Evolutionary conservation across 176 grass and related monocot genomes (phyloP), one percentile per base, ranked within the genome.

Genomic region (Otatea glauca): DNA sequence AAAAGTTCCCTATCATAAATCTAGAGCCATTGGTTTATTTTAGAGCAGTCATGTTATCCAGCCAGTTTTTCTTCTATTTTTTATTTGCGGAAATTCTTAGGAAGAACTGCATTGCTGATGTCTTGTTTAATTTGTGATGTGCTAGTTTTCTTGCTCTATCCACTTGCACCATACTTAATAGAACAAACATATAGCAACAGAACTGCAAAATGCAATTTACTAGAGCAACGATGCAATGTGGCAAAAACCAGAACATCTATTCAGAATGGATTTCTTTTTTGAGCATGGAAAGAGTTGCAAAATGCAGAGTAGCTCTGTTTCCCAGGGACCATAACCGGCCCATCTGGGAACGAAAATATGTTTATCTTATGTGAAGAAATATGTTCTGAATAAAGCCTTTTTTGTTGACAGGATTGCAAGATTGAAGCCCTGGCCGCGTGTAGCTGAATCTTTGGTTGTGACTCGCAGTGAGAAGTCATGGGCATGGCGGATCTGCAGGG

Each of bases 391-490:
- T 20, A 72, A 34, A 32, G 0, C 42, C 1, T 23, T 18, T 64
- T 80, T 66, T 77, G 23, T 24, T 51, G 70, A 32, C 75, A 84
- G 89, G 75, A 70, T 75, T 68, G 32, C 32, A 84, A 84, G 75
- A 84, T 58, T 60, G 42, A 79, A 83, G 44, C 34, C 23, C 85
- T 42, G 60, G 50, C 13, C 21, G 0, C 13, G 62, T 48, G 12
- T 13, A 69, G 35, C 75, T 78, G 83, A 83, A 87, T 69, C 75
- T 51, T 43, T 70, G 80, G 59, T 83, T 79, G 80, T 43, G 80
- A 55, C 39, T 75, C 42, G 65, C 80, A 45, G 17, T 17, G 63
- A 23, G 42, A 84, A 68, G 35, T 11, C 80, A 75, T 37, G 6
- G 23, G 32, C 9, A 21, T 0, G 9, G 51, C 51, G 41, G 24